These are phyloP conservation scores for Lagenidium sp. DNA, from an alignment of 352 stramenopile species.

Conservation along the genomic window DNA sequence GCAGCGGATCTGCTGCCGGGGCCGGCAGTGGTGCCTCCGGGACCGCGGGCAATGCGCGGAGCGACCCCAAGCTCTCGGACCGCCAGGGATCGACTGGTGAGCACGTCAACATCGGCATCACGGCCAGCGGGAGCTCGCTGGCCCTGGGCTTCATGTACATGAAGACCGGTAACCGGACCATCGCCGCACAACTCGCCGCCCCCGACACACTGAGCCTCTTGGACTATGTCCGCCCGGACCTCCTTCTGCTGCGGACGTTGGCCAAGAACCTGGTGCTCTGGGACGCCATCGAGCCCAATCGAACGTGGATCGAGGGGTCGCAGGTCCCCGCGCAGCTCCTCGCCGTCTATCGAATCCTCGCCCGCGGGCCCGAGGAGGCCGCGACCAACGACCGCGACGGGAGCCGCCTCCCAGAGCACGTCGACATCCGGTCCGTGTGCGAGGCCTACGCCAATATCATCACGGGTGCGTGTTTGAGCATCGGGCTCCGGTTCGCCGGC, in stretches of 20 bases:
- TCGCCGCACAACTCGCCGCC: conserved; percentile 81
- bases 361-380: neutral
- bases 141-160: conserved; percentile 97
- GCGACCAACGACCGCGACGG: neutral
- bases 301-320: conserved; percentile 83
- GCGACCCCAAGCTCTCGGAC: too few species aligned
- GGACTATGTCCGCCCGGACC: conserved; percentile 94
- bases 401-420: conserved; percentile 16
- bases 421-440: conserved; percentile 87
- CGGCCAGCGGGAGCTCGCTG: conserved; percentile 87
- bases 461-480: conserved; percentile 91
- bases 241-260: conserved; percentile 92
- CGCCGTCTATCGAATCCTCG: conserved; percentile 34
- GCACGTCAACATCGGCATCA: conserved; percentile 95
- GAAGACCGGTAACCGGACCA: conserved; percentile 84
- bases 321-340: conserved; percentile 51
- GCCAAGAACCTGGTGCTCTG: conserved; percentile 94
- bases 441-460: conserved; percentile 94
- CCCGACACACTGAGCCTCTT: conserved; percentile 94
- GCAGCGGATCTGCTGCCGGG: too few species aligned
- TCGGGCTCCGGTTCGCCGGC: conserved; percentile 93
- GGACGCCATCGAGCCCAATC: conserved; percentile 86
- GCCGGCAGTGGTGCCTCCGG: conserved; percentile 3
- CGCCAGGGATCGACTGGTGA: too few species aligned
- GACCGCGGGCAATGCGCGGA: neutral